Conservation (phyloP, 306 rosid species). For the Astragalus glycyphyllos region DNA sequence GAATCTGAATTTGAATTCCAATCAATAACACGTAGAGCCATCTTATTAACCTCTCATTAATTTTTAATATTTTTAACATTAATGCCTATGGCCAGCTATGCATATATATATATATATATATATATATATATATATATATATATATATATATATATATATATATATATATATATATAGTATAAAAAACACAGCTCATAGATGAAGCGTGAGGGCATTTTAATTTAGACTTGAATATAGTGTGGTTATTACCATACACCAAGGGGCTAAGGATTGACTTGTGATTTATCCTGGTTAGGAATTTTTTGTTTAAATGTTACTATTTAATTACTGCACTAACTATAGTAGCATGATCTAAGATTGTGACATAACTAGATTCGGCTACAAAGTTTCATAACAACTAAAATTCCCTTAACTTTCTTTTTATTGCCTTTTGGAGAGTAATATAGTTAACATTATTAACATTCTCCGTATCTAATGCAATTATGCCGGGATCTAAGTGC, state of each 20-base stretch:
- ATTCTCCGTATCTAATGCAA: constrained; percentile 36
- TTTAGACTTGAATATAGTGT: constrained; percentile 41
- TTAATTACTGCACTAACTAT: constrained; percentile 13
- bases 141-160: too few relatives aligned
- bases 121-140: too few relatives aligned
- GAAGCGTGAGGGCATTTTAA: constrained; percentile 46
- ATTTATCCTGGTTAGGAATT: not conserved
- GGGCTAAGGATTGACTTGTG: constrained; percentile 46
- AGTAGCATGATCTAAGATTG: constrained; percentile 38
- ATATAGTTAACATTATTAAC: not conserved
- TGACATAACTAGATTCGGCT: constrained; percentile 39
- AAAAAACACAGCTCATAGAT: constrained; percentile 38
- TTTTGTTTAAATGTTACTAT: not conserved
- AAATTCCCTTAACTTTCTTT: constrained; percentile 12
- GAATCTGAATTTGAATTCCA: constrained; percentile 34
- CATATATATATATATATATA: too few relatives aligned
- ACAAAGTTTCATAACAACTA: not conserved
- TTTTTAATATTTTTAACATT: constrained; percentile 21
- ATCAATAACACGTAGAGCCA: constrained; percentile 37
- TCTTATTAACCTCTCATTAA: constrained; percentile 29
- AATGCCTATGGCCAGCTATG: constrained; percentile 32
- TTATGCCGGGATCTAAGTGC: constrained; percentile 27
- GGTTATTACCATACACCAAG: constrained; percentile 29
- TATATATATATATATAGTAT: too few relatives aligned
- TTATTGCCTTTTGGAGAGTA: constrained; percentile 33